A percentile compares a stretch with the other conserved stretches of the same genome.
These are phyloP conservation scores for Vitis riparia DNA, from an alignment of 164 flowering plant species.

Conservation along the genomic window DNA sequence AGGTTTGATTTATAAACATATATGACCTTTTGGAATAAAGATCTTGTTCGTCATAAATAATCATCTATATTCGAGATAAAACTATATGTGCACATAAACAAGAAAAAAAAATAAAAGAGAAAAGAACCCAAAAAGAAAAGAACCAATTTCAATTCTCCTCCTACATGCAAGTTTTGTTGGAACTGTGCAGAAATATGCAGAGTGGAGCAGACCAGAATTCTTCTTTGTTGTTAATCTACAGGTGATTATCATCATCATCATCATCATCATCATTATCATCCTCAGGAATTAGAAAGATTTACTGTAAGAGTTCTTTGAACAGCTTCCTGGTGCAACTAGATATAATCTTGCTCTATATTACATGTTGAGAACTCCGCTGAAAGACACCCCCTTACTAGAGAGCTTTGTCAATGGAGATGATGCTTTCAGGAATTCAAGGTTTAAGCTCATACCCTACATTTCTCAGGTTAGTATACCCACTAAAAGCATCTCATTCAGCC, in stretches of 20 bases:
- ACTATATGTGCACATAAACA: background rate
- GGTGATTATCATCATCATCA: constrained; percentile 29
- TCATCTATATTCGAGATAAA: background rate
- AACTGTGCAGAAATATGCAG: constrained; percentile 71
- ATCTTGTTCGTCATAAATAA: background rate
- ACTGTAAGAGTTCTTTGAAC: constrained; percentile 4
- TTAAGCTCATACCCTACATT: constrained; percentile 62
- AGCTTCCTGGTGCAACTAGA: constrained; percentile 55
- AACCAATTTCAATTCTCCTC: too few species aligned
- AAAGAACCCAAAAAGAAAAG: too few species aligned
- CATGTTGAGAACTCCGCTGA: constrained; percentile 47
- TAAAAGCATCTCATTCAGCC: background rate
- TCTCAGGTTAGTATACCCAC: constrained; percentile 36
- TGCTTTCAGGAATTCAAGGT: constrained; percentile 57
- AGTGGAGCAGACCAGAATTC: constrained; percentile 76
- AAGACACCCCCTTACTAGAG: constrained; percentile 43
- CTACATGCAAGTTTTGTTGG: background rate
- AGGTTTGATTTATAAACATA: constrained; percentile 41
- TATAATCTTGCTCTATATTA: constrained; percentile 51
- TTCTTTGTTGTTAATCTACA: constrained; percentile 88
- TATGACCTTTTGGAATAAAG: background rate
- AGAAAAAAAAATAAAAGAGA: background rate
- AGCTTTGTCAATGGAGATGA: constrained; percentile 62
- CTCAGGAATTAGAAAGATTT: constrained; percentile 6
- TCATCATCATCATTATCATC: background rate